Base-by-base conservation (phyloP, 2,329 filamentous ascomycete species). In the Calonectria hongkongensis region DNA sequence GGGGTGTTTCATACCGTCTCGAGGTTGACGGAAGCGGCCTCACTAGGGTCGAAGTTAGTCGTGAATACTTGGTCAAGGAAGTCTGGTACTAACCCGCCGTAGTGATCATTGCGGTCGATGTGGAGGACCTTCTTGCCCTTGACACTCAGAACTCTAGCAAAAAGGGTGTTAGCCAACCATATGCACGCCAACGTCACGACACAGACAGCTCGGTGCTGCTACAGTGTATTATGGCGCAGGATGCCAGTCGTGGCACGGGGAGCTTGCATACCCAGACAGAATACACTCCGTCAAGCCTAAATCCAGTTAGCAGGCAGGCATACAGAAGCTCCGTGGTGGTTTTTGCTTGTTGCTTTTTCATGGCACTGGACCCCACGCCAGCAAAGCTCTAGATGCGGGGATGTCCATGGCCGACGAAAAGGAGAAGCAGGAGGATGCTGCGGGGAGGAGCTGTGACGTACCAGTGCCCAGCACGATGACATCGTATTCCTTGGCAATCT, bases 41-140 rank as follows among this genome's bases (percentile, higher is more conserved):
- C 97, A 80, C 96, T 84, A 43, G 43, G 27, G 73, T 71, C 76
- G 80, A 60, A 81, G 82, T 84, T 78, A 82, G 78, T 51, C 54
- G 56, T 68, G 45, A 68, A 72, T 60, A 73, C 10, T 16, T 27
- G 18, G 6, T 41, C 21, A 27, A 16, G 12, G 10, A 0, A 30
- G 18, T 28, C 25, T 33, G n/a, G 27, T 58, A 89, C 94, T 82
- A 88, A 98, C 96, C 95, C 97, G 91, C 97, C 97, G 83, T 98
- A 98, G 89, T 98, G 96, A 85, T 98, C 95, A 85, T 98, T 98
- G 84, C 96, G 94, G 88, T 98, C 97, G 85, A 99, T 98, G 89
- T 99, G 97, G 78, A 99, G 91, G 83, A 99, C 97, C 89, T 98
- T 98, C 90, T 98, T 96, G 86, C 96, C 96, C 90, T 98, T 98